phyloP scores from a whole-genome alignment of 768 basidiomycete species.

The Albatrellus ellisii region DNA sequence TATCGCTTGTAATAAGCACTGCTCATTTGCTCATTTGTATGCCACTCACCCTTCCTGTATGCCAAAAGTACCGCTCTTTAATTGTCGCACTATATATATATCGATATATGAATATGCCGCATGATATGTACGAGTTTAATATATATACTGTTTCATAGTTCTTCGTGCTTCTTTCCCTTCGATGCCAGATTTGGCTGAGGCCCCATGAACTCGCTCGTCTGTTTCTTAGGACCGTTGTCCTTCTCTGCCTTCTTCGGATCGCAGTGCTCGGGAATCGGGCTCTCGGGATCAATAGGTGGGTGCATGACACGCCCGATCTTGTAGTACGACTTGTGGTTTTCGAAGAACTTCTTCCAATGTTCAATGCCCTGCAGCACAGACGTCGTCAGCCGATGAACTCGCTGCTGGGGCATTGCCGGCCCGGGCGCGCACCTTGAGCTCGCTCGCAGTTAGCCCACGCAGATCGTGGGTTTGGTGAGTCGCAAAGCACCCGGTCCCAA shows the following conservation, averaged over 20 bases:
- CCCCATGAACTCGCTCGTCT: background rate
- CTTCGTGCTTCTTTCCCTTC: constrained; percentile 4
- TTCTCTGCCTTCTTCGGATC: constrained; percentile 39
- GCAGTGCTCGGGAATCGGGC: constrained; percentile 65
- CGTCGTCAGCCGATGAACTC: background rate
- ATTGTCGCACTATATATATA: constrained; percentile 1
- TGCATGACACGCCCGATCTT: constrained; percentile 71
- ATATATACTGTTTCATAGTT: constrained; percentile 7
- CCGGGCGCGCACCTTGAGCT: constrained; percentile 44
- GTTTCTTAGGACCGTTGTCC: constrained; percentile 14
- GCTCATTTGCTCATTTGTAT: background rate
- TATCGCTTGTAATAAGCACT: background rate
- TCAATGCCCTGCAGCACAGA: constrained; percentile 43
- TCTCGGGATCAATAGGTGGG: constrained; percentile 61
- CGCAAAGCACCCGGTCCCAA: constrained; percentile 88
- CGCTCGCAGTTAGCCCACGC: constrained; percentile 61
- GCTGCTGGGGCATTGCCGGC: background rate
- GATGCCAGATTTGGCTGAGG: background rate
- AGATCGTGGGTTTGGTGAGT: constrained; percentile 86
- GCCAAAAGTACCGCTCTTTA: constrained; percentile 2
- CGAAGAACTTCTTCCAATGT: constrained; percentile 89
- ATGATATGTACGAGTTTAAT: background rate
- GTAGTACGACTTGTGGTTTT: constrained; percentile 64
- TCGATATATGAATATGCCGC: background rate
- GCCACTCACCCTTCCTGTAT: background rate